Evolutionary conservation across 495 filamentous ascomycete genomes (phyloP).

Genomic region (Bombardia bombarda): DNA sequence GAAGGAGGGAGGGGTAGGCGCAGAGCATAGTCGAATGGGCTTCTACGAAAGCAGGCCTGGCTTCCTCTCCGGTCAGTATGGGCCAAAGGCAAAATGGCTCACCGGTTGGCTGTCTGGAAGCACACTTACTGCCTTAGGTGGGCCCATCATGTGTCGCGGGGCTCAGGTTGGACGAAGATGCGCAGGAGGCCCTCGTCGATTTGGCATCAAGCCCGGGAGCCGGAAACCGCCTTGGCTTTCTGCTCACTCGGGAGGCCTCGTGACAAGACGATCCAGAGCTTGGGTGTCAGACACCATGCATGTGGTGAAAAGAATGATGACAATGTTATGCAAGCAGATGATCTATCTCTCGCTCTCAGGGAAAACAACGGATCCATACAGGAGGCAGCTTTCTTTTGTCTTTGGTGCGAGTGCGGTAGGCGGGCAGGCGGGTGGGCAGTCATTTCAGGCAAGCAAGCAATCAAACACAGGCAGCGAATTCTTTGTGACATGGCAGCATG

Average conservation of each 20-base stretch:
- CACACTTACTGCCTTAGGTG: background rate
- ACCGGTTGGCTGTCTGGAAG: background rate
- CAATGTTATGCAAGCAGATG: background rate
- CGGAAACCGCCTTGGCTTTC: background rate
- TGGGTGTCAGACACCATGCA: no score
- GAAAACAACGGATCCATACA: background rate
- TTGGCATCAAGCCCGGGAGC: constrained; percentile 6
- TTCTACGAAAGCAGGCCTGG: background rate
- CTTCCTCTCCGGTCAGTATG: constrained; percentile 1
- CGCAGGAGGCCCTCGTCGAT: constrained; percentile 2
- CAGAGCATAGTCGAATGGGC: background rate
- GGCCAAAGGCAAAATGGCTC: constrained; percentile 5
- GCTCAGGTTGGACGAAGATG: constrained; percentile 10
- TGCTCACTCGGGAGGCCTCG: background rate
- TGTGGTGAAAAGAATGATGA: background rate
- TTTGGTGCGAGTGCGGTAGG: no score
- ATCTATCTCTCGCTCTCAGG: background rate
- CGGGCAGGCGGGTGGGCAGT: no score
- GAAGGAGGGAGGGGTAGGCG: constrained; percentile 2
- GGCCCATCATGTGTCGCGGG: constrained; percentile 7
- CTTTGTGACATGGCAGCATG: no score
- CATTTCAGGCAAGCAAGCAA: no score
- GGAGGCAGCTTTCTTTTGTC: no score
- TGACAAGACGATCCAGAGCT: background rate
- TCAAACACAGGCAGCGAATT: no score